phyloP scores from a whole-genome alignment of 2,329 filamentous ascomycete genomes.

The Colletotrichum simmondsii region DNA sequence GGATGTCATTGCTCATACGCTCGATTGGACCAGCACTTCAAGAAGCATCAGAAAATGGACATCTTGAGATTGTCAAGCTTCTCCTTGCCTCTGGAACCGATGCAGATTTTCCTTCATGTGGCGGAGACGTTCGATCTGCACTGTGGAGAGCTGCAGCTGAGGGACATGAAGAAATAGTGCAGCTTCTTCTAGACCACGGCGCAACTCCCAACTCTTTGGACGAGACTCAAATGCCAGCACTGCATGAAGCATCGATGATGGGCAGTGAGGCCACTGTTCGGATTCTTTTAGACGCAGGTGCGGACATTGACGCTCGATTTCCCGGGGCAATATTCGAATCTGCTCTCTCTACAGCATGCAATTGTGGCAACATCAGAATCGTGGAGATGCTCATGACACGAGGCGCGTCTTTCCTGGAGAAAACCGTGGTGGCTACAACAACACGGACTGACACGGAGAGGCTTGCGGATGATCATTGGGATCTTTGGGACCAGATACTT shows the following conservation, averaged over 20 bases:
- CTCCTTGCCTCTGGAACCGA: neutral
- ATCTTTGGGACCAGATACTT: neutral
- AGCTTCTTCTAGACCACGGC: rapidly evolving
- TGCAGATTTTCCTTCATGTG: too few relatives aligned
- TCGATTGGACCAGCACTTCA: neutral
- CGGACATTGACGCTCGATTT: neutral
- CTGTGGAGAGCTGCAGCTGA: too few relatives aligned
- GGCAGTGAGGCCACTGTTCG: neutral
- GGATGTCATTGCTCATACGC: rapidly evolving
- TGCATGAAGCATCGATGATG: rapidly evolving
- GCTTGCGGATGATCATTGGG: neutral
- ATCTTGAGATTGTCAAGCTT: neutral
- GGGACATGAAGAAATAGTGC: too few relatives aligned
- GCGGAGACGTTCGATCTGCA: rapidly evolving
- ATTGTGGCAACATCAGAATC: rapidly evolving
- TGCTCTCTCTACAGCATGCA: rapidly evolving
- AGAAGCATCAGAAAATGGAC: neutral
- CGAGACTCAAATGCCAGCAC: neutral
- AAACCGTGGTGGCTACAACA: too few relatives aligned
- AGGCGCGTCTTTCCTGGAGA: neutral
- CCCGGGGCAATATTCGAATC: neutral
- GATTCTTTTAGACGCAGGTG: neutral
- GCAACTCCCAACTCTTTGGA: neutral
- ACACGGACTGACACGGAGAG: neutral
- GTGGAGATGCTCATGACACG: neutral